Evolutionary conservation across 176 grass and related monocot species (phyloP).

Genomic region (Hsuehochloa calcarea): DNA sequence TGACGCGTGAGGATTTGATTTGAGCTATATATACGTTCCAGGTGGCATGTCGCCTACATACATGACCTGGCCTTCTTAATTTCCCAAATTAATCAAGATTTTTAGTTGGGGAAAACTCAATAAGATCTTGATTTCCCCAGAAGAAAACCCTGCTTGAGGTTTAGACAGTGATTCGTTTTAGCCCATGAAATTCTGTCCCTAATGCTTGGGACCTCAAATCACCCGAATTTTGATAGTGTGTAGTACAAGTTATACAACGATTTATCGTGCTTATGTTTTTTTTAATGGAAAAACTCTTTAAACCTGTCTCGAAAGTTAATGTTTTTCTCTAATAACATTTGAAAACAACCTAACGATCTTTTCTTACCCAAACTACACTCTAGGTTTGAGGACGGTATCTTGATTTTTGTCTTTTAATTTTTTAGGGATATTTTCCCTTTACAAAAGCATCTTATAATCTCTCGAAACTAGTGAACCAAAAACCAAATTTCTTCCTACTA

Average conservation of each 20-base stretch:
- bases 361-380: background rate
- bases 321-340: background rate
- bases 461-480: background rate
- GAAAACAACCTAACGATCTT: background rate
- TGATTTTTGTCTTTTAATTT: background rate
- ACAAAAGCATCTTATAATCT: background rate
- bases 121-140: background rate
- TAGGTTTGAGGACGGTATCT: background rate
- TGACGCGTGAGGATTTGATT: background rate
- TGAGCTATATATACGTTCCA: background rate
- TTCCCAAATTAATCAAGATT: background rate
- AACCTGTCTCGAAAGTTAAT: background rate
- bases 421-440: background rate
- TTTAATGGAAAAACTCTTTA: background rate
- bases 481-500: background rate
- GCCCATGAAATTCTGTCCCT: too few species aligned
- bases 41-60: background rate
- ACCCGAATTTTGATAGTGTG: too few species aligned
- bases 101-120: background rate
- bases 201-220: too few species aligned
- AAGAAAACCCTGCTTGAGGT: too few species aligned
- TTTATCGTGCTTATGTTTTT: background rate
- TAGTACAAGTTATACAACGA: background rate
- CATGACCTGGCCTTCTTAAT: background rate
- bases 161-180: too few species aligned